Base-by-base conservation (phyloP, 257 asterid genomes). In the Euphrasia confusa region DNA sequence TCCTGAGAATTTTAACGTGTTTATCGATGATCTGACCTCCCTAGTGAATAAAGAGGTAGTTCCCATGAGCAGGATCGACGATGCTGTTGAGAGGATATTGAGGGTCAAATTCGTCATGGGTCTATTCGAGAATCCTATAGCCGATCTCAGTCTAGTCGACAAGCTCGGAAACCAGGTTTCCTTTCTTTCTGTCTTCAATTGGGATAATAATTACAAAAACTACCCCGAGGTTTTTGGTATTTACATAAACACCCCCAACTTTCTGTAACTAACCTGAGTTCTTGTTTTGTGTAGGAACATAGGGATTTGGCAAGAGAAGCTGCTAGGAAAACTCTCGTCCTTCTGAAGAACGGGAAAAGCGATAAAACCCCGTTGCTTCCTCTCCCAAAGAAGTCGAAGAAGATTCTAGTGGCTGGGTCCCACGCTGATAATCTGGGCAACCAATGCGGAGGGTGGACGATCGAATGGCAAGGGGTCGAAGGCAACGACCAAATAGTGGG, bases 381-480 rank as follows among this genome's bases (percentile, higher is more conserved):
- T 27, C 98, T 90, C 65, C 75, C 89, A 6, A 90, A 90, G 78
- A 85, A 85, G 69, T 75, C 73, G 0, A 58, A 84, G 9, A 85
- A 82, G 47, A 83, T 90, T 27, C 83, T 88, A 15, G 94, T 90
- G 44, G 88, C 95, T 0, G 98, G 95, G 71, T 79, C 72, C 64
- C 98, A 90, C 72, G 96, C 98, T 0, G 79, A 90, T 69, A 88
- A 90, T 72, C 74, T 90, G 70, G 98, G 98, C 0, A 76, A 80
- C 79, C 96, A 90, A 65, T 88, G 98, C 66, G 95, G 98, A 13
- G 98, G 96, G 6, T 90, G 96, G 97, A 87, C 97, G n/a, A 80
- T 87, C 0, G 76, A 80, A 35, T 90, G 98, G 98, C 98, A 85
- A 37, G 98, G 98, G 3, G 74, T 76, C 53, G 56, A 18, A 9